Evolutionary conservation across 257 asterid genomes (phyloP).

Genomic region (Thymus quinquecostatus): DNA sequence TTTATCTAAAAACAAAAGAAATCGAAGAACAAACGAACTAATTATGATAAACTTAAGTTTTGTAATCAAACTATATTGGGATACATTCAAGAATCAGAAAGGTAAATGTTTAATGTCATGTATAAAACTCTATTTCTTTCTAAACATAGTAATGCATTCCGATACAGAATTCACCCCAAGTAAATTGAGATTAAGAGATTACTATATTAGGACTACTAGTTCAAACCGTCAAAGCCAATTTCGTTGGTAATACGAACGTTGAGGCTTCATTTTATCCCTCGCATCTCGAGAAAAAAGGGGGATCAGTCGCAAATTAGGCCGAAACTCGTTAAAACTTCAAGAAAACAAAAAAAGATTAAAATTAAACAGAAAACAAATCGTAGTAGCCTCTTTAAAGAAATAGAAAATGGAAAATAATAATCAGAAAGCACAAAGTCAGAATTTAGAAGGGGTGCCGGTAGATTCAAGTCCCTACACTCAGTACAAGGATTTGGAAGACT

Average conservation of each 20-base stretch:
- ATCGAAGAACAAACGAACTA: too few species aligned
- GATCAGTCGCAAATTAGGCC: background rate
- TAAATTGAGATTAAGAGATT: too few species aligned
- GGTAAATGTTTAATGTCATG: too few species aligned
- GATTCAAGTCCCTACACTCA: conserved; percentile 82
- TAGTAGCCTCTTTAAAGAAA: background rate
- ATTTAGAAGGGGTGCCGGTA: conserved; percentile 60
- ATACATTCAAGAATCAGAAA: too few species aligned
- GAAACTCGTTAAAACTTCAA: background rate
- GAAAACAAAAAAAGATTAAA: background rate
- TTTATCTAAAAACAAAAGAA: too few species aligned
- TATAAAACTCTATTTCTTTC: too few species aligned
- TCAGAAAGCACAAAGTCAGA: conserved; percentile 28
- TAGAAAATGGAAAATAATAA: conserved; percentile 4
- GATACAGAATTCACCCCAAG: too few species aligned
- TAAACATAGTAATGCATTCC: too few species aligned
- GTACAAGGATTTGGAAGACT: conserved; percentile 77
- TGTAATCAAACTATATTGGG: too few species aligned
- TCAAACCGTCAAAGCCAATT: background rate
- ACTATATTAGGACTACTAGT: too few species aligned
- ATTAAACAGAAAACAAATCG: background rate
- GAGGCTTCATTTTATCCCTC: conserved; percentile 27
- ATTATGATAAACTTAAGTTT: too few species aligned
- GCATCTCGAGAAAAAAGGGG: conserved; percentile 16
- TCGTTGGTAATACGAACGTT: conserved; percentile 14